phyloP scores from a whole-genome alignment of 2,329 filamentous ascomycete species.

The Lachnellula arida region DNA sequence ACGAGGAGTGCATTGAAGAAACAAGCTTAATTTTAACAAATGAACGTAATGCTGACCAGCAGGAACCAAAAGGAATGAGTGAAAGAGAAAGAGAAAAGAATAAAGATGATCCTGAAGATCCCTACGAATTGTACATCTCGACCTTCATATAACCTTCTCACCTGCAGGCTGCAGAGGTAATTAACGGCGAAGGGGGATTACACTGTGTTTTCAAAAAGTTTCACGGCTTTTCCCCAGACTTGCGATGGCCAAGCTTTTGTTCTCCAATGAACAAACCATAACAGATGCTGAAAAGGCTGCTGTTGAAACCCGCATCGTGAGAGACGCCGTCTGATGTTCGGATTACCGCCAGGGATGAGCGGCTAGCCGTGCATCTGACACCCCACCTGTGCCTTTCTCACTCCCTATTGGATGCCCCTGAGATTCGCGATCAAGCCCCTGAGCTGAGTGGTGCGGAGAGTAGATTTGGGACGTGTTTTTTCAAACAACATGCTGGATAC shows the following conservation, averaged over 20 bases:
- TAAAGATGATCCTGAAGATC: not conserved
- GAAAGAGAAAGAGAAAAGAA: conserved; percentile 5
- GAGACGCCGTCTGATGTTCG: conserved; percentile 16
- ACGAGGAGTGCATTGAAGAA: conserved; percentile 17
- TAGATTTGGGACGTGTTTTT: not conserved
- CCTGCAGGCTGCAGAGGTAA: not conserved
- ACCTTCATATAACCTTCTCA: not conserved
- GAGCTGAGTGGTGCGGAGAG: too few species aligned
- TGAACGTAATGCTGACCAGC: conserved; percentile 25
- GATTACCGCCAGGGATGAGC: conserved; percentile 19
- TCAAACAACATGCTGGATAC: not conserved
- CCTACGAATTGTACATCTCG: not conserved
- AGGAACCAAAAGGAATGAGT: conserved; percentile 8
- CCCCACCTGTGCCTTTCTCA: not conserved
- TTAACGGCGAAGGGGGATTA: conserved; percentile 7
- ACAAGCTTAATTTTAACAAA: conserved; percentile 1
- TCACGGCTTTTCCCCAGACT: conserved; percentile 10
- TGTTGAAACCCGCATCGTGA: conserved; percentile 19
- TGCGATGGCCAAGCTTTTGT: not conserved
- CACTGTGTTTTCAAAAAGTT: conserved; percentile 13
- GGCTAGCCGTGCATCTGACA: conserved; percentile 12
- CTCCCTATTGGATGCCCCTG: not conserved
- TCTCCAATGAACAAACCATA: conserved; percentile 6
- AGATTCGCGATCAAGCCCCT: too few species aligned
- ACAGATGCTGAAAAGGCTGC: conserved; percentile 1